Base-by-base conservation (phyloP, 177 flowering plant species). In the Vitis hybrid region DNA sequence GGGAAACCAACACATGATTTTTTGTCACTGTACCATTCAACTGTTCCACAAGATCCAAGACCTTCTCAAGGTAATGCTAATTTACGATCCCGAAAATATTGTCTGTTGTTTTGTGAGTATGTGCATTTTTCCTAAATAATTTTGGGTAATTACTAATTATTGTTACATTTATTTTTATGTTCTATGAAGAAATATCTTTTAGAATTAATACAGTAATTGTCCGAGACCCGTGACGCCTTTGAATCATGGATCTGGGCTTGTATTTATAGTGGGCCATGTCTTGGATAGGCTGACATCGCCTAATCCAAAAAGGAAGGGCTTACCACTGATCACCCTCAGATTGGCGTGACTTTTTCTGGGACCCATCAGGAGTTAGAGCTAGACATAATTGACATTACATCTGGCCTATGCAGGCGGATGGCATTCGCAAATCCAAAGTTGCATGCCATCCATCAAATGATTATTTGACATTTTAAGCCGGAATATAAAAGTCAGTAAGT, bases 1-100 rank as follows among this genome's bases (percentile, higher is more conserved):
- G 82, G 84, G 70, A 89, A 87, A 76, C 69, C 91, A 18, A 90
- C 91, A 4, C 91, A 88, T 58, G 93, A 93, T 77, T 93, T 93
- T 79, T 93, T 93, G 50, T 87, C 98, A 59, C 90, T 90, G 55
- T 88, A 81, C 79, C 83, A 84, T 78, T 64, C 94, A 61, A 70
- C 88, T 65, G 73, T 69, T 71, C 91, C 80, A 56, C 96, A 84
- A 83, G 97, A 91, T 90, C 90, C 93, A 71, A 81, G 82, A 54
- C 79, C 89, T 78, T 75, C 93, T 66, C 91, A 83, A 80, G 92
- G 94, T 91, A 86, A 62, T 48, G 12, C 1, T 7, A 4, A 27
- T 19, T 17, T 27, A 32, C 4, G 19, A 57, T 8, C 10, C 62
- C 46, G 8, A 40, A 40, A 40, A 40, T 40, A 40, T 40, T 40